Evolutionary conservation across 2,329 filamentous ascomycete genomes (phyloP).

Genomic region (Pseudophaeomoniella oleicola): DNA sequence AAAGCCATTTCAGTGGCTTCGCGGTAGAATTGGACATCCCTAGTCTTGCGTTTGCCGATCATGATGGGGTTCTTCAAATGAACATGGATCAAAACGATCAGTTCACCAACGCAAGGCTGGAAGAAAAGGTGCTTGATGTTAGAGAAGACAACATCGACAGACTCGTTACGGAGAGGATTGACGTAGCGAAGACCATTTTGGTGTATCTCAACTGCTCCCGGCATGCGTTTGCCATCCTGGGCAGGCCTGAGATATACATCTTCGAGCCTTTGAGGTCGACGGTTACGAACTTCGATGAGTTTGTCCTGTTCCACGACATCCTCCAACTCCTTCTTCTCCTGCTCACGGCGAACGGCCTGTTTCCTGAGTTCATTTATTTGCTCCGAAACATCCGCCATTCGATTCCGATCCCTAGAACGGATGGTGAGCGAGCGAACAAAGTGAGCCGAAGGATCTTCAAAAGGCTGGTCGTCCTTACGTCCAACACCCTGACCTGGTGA

Average conservation of each 20-base stretch:
- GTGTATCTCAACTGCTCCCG: constrained; percentile 92
- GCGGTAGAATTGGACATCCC: constrained; percentile 95
- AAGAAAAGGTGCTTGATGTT: constrained; percentile 99
- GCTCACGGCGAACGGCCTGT: constrained; percentile 77
- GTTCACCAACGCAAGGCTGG: constrained; percentile 87
- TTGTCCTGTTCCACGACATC: constrained; percentile 99
- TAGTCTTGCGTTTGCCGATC: constrained; percentile 97
- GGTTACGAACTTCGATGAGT: constrained; percentile 84
- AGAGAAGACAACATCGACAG: constrained; percentile 91
- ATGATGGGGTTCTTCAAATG: constrained; percentile 97
- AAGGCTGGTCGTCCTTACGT: constrained; percentile 91
- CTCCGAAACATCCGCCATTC: constrained; percentile 79
- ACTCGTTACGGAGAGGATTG: constrained; percentile 62
- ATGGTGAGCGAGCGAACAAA: constrained; percentile 94
- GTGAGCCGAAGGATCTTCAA: constrained; percentile 89
- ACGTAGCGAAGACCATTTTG: constrained; percentile 97
- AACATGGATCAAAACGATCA: constrained; percentile 96
- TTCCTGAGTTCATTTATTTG: constrained; percentile 96
- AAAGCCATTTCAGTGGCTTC: constrained; percentile 98
- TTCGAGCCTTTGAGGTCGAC: constrained; percentile 76
- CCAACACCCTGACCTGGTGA: constrained; percentile 95
- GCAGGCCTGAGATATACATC: constrained; percentile 93
- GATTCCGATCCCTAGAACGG: constrained; percentile 73
- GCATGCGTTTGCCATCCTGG: constrained; percentile 91
- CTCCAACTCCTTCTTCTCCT: constrained; percentile 99